Conservation (phyloP, 768 basidiomycete species). For the Pleurotus giganteus region DNA sequence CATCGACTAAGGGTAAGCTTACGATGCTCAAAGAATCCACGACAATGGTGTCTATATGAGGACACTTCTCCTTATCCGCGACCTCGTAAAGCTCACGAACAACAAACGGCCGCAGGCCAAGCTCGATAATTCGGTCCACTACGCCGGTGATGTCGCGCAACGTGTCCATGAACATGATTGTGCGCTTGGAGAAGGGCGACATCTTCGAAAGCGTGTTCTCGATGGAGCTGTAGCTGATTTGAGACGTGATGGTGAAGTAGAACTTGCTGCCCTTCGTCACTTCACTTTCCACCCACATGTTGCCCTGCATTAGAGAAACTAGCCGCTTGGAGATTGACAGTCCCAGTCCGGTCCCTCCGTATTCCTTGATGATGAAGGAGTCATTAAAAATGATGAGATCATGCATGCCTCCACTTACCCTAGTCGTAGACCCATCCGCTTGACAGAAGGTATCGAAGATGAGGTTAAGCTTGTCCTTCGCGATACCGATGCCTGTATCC, state of each 20-base stretch:
- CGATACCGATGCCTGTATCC: conserved; percentile 98
- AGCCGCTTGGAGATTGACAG: conserved; percentile 97
- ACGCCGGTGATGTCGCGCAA: conserved; percentile 74
- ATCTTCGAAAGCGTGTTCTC: conserved; percentile 78
- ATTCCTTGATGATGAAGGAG: conserved; percentile 70
- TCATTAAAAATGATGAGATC: background rate
- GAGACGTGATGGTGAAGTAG: conserved; percentile 94
- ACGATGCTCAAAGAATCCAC: conserved; percentile 88
- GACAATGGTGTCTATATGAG: conserved; percentile 93
- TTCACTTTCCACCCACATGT: conserved; percentile 98
- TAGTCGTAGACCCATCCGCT: conserved; percentile 96
- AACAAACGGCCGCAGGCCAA: conserved; percentile 76
- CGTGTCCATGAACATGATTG: conserved; percentile 92
- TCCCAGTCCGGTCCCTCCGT: conserved; percentile 95
- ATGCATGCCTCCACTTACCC: conserved; percentile 46
- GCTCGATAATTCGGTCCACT: conserved; percentile 69
- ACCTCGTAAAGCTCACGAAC: conserved; percentile 81
- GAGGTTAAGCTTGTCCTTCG: conserved; percentile 95
- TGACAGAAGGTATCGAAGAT: conserved; percentile 99
- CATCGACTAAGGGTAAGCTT: conserved; percentile 31
- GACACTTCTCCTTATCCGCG: conserved; percentile 74
- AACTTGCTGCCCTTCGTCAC: conserved; percentile 91
- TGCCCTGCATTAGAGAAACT: conserved; percentile 95
- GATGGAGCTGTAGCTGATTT: conserved; percentile 71
- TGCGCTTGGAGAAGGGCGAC: conserved; percentile 82